These are phyloP conservation scores for Pseudocercospora musae DNA, from an alignment of 2,329 filamentous ascomycete species.

Conservation along the genomic window DNA sequence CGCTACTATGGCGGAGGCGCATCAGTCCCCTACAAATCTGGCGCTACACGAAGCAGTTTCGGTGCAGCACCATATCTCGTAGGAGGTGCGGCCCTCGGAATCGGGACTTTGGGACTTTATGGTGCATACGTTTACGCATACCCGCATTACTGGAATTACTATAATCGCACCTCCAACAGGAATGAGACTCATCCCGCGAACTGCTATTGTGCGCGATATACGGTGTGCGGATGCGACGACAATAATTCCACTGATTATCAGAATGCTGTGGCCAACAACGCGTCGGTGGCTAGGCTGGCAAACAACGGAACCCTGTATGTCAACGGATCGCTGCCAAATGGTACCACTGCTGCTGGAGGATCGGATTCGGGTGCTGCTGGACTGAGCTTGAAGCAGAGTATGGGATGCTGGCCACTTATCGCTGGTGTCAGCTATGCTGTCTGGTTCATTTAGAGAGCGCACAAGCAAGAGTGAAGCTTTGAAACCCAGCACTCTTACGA, in stretches of 20 bases:
- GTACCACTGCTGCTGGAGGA: conserved; percentile 43
- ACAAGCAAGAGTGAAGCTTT: no score
- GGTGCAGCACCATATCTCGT: conserved; percentile 52
- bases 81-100: conserved; percentile 42
- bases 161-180: conserved; percentile 46
- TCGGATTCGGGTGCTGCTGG: conserved; percentile 21
- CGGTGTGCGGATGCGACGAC: conserved; percentile 63
- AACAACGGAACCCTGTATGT: conserved; percentile 58
- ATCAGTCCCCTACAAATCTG: conserved; percentile 57
- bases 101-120: conserved; percentile 57
- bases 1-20: conserved; percentile 66
- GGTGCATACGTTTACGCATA: conserved; percentile 62
- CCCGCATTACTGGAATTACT: conserved; percentile 53
- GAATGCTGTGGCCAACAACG: conserved; percentile 58
- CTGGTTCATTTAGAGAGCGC: conserved; percentile 32
- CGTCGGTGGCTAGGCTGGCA: conserved; percentile 59
- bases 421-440: conserved; percentile 38
- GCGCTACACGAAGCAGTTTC: conserved; percentile 47
- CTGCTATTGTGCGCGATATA: conserved; percentile 59
- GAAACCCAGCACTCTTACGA: background rate
- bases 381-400: conserved; percentile 4
- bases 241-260: conserved; percentile 57
- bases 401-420: conserved; percentile 39
- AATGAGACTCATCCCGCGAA: conserved; percentile 60
- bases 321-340: conserved; percentile 67